Conservation (phyloP, 257 asterid genomes). For the Cinchona pubescens region DNA sequence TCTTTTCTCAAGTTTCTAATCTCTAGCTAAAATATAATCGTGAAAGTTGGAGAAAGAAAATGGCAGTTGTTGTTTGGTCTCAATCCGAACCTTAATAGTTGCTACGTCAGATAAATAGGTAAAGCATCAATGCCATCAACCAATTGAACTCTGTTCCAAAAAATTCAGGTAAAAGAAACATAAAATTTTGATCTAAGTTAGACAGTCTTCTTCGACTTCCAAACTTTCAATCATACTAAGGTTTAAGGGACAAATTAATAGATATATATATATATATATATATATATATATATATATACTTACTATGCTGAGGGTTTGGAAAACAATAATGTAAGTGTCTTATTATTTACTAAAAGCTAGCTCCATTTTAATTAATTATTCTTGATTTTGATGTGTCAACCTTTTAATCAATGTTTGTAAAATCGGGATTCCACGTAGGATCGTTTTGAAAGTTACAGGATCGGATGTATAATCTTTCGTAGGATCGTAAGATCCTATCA, state of each 20-base stretch:
- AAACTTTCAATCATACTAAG: background rate
- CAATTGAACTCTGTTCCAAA: conserved; percentile 5
- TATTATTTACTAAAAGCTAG: background rate
- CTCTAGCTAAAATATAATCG: background rate
- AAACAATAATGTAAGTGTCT: too few relatives aligned
- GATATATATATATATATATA: too few relatives aligned
- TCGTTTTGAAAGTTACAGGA: too few relatives aligned
- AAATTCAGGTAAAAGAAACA: background rate
- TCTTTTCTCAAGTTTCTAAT: background rate
- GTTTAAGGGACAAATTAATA: background rate
- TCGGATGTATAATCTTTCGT: too few relatives aligned
- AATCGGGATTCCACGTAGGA: too few relatives aligned
- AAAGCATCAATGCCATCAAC: conserved; percentile 12
- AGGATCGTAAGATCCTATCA: too few relatives aligned
- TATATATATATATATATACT: too few relatives aligned
- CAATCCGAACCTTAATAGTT: background rate
- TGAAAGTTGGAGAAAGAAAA: background rate
- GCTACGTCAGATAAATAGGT: conserved; percentile 1
- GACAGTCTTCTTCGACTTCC: conserved; percentile 17
- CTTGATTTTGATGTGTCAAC: conserved; percentile 14
- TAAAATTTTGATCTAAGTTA: background rate
- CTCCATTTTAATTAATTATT: background rate
- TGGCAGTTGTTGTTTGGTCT: background rate
- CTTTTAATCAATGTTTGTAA: too few relatives aligned
- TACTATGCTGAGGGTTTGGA: too few relatives aligned